A percentile compares a stretch with the other conserved stretches of the same genome.
phyloP scores from a whole-genome alignment of 2,329 filamentous ascomycete species.

The Neoarthrinium moseri region DNA sequence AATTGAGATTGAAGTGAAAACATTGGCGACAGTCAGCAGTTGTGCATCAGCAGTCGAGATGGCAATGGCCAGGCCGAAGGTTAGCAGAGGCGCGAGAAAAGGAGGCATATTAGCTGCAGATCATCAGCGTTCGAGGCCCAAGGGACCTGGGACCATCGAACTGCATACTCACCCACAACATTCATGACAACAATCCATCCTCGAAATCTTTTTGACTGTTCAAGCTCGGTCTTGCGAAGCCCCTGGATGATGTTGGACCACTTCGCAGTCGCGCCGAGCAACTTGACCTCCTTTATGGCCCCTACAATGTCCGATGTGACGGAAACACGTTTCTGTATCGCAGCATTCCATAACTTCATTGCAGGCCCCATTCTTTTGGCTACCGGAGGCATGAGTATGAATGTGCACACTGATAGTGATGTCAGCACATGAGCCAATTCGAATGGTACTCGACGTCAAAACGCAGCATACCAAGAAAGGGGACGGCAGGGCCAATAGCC shows the following conservation, averaged over 20 bases:
- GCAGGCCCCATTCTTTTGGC: constrained; percentile 15
- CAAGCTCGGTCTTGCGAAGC: not conserved
- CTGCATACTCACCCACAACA: not conserved
- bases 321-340: constrained; percentile 39
- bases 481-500: not conserved
- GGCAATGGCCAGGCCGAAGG: constrained; percentile 1
- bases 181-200: not conserved
- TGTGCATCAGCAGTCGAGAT: not conserved
- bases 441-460: not conserved
- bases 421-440: not conserved
- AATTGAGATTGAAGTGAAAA: constrained; percentile 6
- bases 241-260: not conserved
- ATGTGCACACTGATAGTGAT: not conserved
- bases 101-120: constrained; percentile 1
- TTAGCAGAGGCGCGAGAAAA: constrained; percentile 4
- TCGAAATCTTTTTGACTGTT: not conserved
- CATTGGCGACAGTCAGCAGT: constrained; percentile 23
- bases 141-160: not conserved
- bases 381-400: constrained; percentile 8
- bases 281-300: constrained; percentile 28
- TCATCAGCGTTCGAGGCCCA: not conserved
- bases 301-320: constrained; percentile 37
- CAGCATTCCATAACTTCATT: constrained; percentile 38
- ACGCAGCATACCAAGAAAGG: not conserved
- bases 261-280: not conserved